Percentiles rank a stretch among this genome's conserved stretches.
Evolutionary conservation across 768 basidiomycete genomes (phyloP).

Genomic region (Calocybe cyanea): DNA sequence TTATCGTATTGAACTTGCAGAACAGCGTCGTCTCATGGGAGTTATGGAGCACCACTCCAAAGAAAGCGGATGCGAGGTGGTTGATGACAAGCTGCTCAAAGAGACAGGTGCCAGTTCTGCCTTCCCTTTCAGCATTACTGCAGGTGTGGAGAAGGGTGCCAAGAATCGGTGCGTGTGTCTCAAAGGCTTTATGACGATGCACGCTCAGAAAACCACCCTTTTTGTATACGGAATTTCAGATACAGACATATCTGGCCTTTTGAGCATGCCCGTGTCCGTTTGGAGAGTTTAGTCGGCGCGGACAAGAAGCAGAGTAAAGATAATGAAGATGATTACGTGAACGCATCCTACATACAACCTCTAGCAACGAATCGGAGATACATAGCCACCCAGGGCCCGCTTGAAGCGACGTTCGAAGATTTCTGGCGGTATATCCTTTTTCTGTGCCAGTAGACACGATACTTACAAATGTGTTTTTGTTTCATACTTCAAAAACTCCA

Average conservation of each 20-base stretch:
- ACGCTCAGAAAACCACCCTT: conserved; percentile 2
- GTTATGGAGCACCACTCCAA: conserved; percentile 88
- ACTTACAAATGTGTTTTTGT: background rate
- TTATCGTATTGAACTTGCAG: conserved; percentile 86
- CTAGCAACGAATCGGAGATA: conserved; percentile 78
- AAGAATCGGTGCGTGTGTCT: conserved; percentile 71
- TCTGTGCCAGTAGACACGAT: too few relatives aligned
- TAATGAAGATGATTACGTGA: conserved; percentile 80
- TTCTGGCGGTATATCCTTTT: conserved; percentile 81
- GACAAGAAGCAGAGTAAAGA: background rate
- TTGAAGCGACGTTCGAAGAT: conserved; percentile 84
- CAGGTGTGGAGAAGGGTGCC: conserved; percentile 90
- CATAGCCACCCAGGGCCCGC: conserved; percentile 94
- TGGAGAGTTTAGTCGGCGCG: conserved; percentile 32
- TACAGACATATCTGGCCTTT: conserved; percentile 99
- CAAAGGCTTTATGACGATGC: background rate
- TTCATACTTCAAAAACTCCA: background rate
- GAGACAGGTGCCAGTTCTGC: conserved; percentile 11
- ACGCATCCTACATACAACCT: conserved; percentile 91
- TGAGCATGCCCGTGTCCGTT: conserved; percentile 86
- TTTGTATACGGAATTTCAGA: conserved; percentile 31
- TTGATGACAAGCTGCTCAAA: conserved; percentile 5
- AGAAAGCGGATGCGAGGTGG: conserved; percentile 39
- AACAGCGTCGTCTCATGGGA: conserved; percentile 83
- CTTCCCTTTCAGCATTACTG: conserved; percentile 92